Conservation (phyloP, 2,329 filamentous ascomycete genomes). For the Aspergillus neotritici region DNA sequence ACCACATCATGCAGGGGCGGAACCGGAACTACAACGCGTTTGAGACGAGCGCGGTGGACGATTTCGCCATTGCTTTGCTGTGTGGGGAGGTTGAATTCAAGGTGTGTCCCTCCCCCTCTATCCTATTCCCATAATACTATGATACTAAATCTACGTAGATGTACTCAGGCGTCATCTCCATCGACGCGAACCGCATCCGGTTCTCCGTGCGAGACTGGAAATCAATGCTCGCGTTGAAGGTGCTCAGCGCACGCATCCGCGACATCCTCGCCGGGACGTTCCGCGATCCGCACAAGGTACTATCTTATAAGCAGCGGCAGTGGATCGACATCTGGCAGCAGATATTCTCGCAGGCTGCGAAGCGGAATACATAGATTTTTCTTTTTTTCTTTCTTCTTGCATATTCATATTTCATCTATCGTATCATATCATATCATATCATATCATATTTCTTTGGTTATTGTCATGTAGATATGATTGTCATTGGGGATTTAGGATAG, state of each 20-base stretch:
- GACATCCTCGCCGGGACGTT: conserved; percentile 70
- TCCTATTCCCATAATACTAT: background rate
- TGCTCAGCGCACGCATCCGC: conserved; percentile 64
- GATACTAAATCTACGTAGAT: conserved; percentile 47
- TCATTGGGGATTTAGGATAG: too few species aligned
- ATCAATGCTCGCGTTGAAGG: conserved; percentile 81
- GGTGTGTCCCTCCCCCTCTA: conserved; percentile 42
- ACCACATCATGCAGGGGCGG: conserved; percentile 92
- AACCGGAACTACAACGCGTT: conserved; percentile 79
- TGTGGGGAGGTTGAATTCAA: conserved; percentile 87
- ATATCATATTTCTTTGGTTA: too few species aligned
- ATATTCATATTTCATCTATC: background rate
- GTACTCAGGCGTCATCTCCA: conserved; percentile 76
- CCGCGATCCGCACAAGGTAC: conserved; percentile 36
- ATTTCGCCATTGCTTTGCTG: conserved; percentile 75
- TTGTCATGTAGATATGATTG: too few species aligned
- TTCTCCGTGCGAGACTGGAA: conserved; percentile 88
- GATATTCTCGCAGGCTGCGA: conserved; percentile 50
- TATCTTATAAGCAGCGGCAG: conserved; percentile 60
- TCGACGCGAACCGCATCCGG: conserved; percentile 80
- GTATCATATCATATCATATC: too few species aligned
- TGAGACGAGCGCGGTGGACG: conserved; percentile 73
- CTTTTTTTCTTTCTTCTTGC: background rate
- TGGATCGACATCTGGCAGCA: conserved; percentile 71
- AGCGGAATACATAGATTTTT: conserved; percentile 9